Evolutionary conservation across 2,329 filamentous ascomycete species (phyloP), one percentile per base, ranked within the genome.

Genomic region (Cryphonectria nitschkei): DNA sequence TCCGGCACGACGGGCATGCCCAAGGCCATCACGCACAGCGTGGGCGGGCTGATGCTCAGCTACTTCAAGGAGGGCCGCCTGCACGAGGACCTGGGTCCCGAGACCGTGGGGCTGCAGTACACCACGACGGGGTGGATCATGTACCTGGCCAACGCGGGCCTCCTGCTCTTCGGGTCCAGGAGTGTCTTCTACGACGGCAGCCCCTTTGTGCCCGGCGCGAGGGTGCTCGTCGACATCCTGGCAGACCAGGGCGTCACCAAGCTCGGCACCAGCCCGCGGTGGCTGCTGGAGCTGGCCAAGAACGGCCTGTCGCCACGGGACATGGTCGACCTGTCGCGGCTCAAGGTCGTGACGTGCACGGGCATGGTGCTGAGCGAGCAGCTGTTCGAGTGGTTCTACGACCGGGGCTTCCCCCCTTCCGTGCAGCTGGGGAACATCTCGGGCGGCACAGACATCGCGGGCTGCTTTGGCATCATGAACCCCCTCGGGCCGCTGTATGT

Each of bases 61-160:
- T 75, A 76, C 19, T 76, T 75, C 73, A 88, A 95, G 77, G 93
- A 97, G 78, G 83, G 82, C 0, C 79, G 78, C 2, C 78, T 89
- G 37, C 86, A 89, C 76, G 83, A 86, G 64, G 81, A 82, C 39
- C 70, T 80, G 4, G 77, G 74, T 0, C 52, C 34, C 0, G 76
- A 80, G n/a, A 81, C 80, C 60, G 82, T 88, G 1, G 77, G 79
- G 0, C 74, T 89, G 70, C 86, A 89, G 78, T 89, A 86, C 76
- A 89, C 89, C 0, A 92, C 89, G 0, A 94, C 92, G 0, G 92
- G 92, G 0, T 97, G 93, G 93, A 96, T 97, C 80, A 97, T 97
- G 93, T 96, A 95, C 77, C 82, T 94, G 11, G 81, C 84, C 2
- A 87, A 86, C 52, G 83, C 93, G 0, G 72, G 73, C 68, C 71